These are phyloP conservation scores for Gonapodya sp. DNA, from an alignment of 192 early-diverging fungal genomes.

Conservation along the genomic window DNA sequence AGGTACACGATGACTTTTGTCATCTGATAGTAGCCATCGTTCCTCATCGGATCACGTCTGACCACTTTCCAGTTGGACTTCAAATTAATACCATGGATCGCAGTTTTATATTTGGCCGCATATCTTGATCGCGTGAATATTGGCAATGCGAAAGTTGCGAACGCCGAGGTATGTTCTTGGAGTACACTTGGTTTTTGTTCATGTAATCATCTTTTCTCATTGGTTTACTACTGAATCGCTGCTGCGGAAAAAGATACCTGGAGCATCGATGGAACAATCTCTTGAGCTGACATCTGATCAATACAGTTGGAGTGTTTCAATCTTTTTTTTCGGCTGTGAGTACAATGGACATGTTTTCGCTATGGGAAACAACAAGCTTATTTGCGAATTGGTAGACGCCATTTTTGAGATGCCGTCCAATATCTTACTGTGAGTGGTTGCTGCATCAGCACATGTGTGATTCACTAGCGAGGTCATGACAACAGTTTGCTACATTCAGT, in stretches of 20 bases:
- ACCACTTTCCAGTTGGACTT: background rate
- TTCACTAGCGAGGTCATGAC: background rate
- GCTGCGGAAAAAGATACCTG: background rate
- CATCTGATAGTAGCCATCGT: too few species aligned
- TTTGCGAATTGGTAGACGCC: background rate
- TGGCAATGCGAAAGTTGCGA: constrained; percentile 3
- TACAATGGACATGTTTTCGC: background rate
- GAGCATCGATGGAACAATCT: background rate
- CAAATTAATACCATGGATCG: background rate
- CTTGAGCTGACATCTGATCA: background rate
- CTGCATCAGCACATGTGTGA: too few species aligned
- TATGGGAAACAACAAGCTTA: background rate
- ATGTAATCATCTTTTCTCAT: too few species aligned
- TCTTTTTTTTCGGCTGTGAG: constrained; percentile 4
- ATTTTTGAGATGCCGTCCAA: constrained; percentile 7
- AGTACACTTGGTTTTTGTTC: too few species aligned
- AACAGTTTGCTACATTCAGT: background rate
- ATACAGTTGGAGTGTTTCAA: background rate
- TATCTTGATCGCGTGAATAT: constrained; percentile 7
- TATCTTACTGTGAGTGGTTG: constrained; percentile 5
- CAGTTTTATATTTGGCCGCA: background rate
- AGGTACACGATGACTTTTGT: too few species aligned
- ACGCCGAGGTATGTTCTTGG: background rate
- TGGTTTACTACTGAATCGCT: background rate
- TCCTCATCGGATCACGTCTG: too few species aligned